Conservation (phyloP, 306 rosid species). For the Inga laurina region DNA sequence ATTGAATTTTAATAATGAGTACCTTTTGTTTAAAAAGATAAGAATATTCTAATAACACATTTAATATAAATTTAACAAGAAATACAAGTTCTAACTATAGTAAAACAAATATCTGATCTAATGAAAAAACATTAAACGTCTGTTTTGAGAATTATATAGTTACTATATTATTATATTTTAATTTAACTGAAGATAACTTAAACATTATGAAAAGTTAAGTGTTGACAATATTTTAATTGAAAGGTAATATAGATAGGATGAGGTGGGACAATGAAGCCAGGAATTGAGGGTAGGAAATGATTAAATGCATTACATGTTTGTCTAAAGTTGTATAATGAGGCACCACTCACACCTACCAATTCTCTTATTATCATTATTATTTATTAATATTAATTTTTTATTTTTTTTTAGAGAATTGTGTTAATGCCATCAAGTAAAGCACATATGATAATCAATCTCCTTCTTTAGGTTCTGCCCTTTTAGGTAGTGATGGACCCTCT, state of each 20-base stretch:
- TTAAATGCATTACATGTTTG: conserved; percentile 14
- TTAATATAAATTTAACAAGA: not conserved
- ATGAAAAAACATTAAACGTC: not conserved
- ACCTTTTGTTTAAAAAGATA: not conserved
- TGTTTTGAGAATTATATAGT: not conserved
- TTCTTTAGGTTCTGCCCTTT: not conserved
- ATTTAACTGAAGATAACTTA: not conserved
- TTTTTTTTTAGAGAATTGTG: not conserved
- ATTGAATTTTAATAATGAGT: too few relatives aligned
- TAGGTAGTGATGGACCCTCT: not conserved
- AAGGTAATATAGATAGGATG: not conserved
- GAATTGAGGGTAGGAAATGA: not conserved
- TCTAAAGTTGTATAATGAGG: conserved; percentile 9
- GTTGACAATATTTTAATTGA: not conserved
- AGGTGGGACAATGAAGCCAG: not conserved
- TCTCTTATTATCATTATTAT: not conserved
- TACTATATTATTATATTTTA: too few relatives aligned
- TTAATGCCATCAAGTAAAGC: conserved; percentile 4
- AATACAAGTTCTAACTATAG: not conserved
- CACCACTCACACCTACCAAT: conserved; percentile 1
- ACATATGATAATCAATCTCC: not conserved
- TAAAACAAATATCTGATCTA: too few relatives aligned
- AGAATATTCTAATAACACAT: not conserved
- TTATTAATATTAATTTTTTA: not conserved
- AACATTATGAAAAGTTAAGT: not conserved